Evolutionary conservation across 805 yeast genomes (phyloP), one percentile per base, ranked within the genome.

Genomic region (Schwanniomyces vanrijiae): DNA sequence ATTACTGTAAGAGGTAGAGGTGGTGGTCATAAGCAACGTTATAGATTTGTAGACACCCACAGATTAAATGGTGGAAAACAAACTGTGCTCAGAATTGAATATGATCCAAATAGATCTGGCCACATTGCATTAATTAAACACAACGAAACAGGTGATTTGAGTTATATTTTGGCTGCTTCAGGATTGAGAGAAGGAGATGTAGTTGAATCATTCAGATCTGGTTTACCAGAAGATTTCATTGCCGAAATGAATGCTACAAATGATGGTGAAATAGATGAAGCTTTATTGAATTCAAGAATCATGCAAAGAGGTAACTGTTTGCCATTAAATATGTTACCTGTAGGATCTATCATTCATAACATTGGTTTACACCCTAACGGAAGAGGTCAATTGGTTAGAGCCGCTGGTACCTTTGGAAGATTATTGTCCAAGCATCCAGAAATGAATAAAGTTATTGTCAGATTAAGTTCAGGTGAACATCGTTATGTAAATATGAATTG

Each of bases 321-420:
- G 63, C 99, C 98, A 6, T 71, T 94, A 49, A 76, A 81, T 37
- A 86, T 91, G 96, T 84, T 94, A 47, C 97, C 99, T n/a, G 82
- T 90, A 34, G 99, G 99, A 46, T 81, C 96, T 26, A 81, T 91
- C 48, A 78, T 94, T 35, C 96, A 92, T 68, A 88, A 86, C 60
- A 82, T 94, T 52, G 97, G 97, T 37, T 78, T 88, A 53, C 73
- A 61, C 45, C 78, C 84, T 33, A 79, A 79, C 37, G 78, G 77
- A 25, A 96, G 96, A 13, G 98, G 91, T 40, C 88, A 88, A 67
- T 79, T 92, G 61, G 94, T 96, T 64, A 81, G 96, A 60, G 79
- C 96, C 37, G 99, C 99, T 0, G 99, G 99, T 50, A 78, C 97
- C 8, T 91, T 87, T 68, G 99, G 92, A 31, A 83, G 98, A 58